Evolutionary conservation across 768 basidiomycete species (phyloP), one percentile per base, ranked within the genome.

Genomic region (Mycena maculata): DNA sequence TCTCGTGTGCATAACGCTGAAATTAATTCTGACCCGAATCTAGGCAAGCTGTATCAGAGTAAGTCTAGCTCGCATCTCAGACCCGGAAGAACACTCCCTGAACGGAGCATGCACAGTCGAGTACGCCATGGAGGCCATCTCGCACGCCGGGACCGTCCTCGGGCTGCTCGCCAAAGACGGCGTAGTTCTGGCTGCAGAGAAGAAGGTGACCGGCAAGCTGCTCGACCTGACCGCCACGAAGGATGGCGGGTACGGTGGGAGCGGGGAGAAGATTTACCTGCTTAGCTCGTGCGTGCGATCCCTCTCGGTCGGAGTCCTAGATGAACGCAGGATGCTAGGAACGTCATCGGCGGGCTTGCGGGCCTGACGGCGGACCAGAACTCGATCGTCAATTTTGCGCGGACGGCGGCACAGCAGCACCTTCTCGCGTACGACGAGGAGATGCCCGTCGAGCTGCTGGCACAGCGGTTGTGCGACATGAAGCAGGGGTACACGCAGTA

Each of bases 41-140:
- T 70, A 98, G 96, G 96, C 71, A 95, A 97, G 68, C 83, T 99
- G 61, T 99, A 97, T 80, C 97, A 99, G 85, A 96, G 96, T 96
- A 76, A 79, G 91, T 79, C 59, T 68, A 42, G 27, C n/a, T n/a
- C n/a, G 30, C 60, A 47, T 38, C 60, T 70, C 70, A 53, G 48
- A 48, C 66, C 42, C 57, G 50, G 60, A 27, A 27, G 68, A 27
- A 10, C 73, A 8, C 41, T 49, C 18, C 27, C 39, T 63, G 25
- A 67, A 30, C 23, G 10, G 28, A 10, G 18, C n/a, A n/a, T n/a
- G n/a, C 30, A 28, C 33, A 97, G 97, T 99, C 84, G 97, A 99
- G 83, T 99, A 99, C 87, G 97, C 97, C 47, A 98, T 99, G 95
- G 98, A 99, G 78, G 95, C 96, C 64, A 98, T 99, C 85, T 98